These are phyloP conservation scores for Colletotrichum tabaci DNA, from an alignment of 2,329 filamentous ascomycete species.

Conservation along the genomic window DNA sequence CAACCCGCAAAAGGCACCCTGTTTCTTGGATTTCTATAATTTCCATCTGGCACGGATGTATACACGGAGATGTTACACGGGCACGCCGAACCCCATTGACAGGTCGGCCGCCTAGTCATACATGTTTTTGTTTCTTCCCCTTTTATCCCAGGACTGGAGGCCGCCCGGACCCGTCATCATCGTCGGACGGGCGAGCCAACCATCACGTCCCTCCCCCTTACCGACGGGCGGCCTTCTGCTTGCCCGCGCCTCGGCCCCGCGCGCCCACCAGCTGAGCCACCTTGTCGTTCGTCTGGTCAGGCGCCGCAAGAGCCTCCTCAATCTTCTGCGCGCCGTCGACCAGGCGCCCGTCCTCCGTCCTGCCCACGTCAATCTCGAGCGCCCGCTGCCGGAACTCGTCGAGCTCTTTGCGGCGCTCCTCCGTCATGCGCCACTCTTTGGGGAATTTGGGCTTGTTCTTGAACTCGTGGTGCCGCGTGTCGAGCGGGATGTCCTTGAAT, in stretches of 20 bases:
- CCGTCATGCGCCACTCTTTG: conserved; percentile 84
- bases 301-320: conserved; percentile 53
- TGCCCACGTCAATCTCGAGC: conserved; percentile 68
- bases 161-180: neutral
- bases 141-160: neutral
- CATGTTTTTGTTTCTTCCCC: conserved; percentile 8
- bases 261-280: conserved; percentile 51
- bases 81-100: conserved; percentile 11
- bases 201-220: neutral
- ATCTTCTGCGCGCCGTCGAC: conserved; percentile 72
- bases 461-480: conserved; percentile 85
- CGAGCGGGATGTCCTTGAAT: conserved; percentile 91
- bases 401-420: conserved; percentile 76
- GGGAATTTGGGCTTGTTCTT: conserved; percentile 82
- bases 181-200: neutral
- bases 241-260: conserved; percentile 17
- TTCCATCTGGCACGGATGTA: conserved; percentile 32
- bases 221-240: conserved; percentile 25
- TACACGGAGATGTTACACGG: conserved; percentile 43
- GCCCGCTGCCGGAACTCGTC: conserved; percentile 70
- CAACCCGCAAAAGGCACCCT: neutral
- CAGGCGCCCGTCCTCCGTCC: conserved; percentile 66
- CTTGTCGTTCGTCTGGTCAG: conserved; percentile 48
- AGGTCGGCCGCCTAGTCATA: conserved; percentile 37
- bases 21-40: conserved; percentile 33